Evolutionary conservation across 805 yeast species (phyloP), one percentile per base, ranked within the genome.

Genomic region (Hemisphaericaspora nanyangensis): DNA sequence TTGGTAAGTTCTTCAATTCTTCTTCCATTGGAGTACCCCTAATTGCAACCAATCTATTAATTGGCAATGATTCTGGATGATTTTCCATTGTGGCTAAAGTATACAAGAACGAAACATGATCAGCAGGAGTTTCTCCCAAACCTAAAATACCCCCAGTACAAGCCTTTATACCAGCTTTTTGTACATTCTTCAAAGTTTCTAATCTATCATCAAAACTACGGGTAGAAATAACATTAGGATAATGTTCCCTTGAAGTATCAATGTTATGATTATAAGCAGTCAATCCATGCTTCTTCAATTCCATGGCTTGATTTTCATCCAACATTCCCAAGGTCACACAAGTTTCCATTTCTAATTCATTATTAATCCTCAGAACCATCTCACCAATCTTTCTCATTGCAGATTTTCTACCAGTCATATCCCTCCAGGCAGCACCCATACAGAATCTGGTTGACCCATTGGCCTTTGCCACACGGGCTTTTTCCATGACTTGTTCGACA

Each of bases 401-500:
- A 13, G 79, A 72, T 56, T 82, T 84, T 35, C 93, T 67, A 13
- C 93, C 91, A 35, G 67, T 65, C 93, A 85, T 85, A 45, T 83
- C 91, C 56, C 93, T 72, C 93, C 91, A 85, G 2, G 93, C 93
- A 8, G 91, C 87, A 34, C 93, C 93, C 80, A 85, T 76, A 55
- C 93, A 85, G 54, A 85, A 85, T 47, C 93, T 68, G 0, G 93
- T 85, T 1, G 84, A 74, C 0, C 91, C 91, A 47, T 83, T 82
- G 5, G 50, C 63, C 49, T 81, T 80, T 10, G 93, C 90, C 37
- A 70, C 72, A 38, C 60, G 63, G 1, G 93, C 93, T 24, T 77
- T 81, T 36, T 62, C 68, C 48, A 80, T 58, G 1, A 85, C 90
- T n/a, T 70, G 69, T 5, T 82, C 88, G 8, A 82, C 53, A 18